Evolutionary conservation across 805 yeast species (phyloP).

Genomic region (Lipomyces sp.): DNA sequence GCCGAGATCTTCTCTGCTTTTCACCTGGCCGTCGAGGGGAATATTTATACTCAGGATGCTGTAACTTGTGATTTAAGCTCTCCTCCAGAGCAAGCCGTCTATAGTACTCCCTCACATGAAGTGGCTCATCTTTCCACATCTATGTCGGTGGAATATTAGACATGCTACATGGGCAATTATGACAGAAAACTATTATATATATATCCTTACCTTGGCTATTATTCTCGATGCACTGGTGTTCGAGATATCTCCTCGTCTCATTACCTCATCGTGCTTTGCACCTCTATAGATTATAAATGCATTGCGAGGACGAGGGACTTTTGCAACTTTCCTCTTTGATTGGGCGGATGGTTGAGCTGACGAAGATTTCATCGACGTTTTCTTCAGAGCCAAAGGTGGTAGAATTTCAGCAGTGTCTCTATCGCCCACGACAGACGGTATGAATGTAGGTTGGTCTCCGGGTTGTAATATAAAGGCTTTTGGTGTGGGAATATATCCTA

Average conservation of each 20-base stretch:
- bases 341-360: background rate
- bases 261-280: constrained; percentile 24
- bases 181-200: background rate
- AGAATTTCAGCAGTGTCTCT: too few relatives aligned
- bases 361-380: background rate
- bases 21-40: constrained; percentile 25
- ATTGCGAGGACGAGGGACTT: constrained; percentile 30
- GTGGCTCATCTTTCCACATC: constrained; percentile 31
- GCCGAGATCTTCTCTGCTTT: constrained; percentile 11
- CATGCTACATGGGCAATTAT: background rate
- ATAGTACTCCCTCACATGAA: constrained; percentile 19
- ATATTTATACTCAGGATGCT: constrained; percentile 24
- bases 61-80: constrained; percentile 14
- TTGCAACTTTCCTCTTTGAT: constrained; percentile 7
- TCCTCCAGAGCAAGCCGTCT: constrained; percentile 20
- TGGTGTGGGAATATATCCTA: background rate
- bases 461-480: background rate
- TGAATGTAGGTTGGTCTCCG: background rate
- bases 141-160: background rate
- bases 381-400: background rate
- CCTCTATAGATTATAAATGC: constrained; percentile 31
- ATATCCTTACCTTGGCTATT: constrained; percentile 21
- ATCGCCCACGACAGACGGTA: background rate
- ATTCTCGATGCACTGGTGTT: constrained; percentile 25
- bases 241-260: constrained; percentile 22